These are phyloP conservation scores for Rubroboletus satanas DNA, from an alignment of 768 basidiomycete species.

Conservation along the genomic window DNA sequence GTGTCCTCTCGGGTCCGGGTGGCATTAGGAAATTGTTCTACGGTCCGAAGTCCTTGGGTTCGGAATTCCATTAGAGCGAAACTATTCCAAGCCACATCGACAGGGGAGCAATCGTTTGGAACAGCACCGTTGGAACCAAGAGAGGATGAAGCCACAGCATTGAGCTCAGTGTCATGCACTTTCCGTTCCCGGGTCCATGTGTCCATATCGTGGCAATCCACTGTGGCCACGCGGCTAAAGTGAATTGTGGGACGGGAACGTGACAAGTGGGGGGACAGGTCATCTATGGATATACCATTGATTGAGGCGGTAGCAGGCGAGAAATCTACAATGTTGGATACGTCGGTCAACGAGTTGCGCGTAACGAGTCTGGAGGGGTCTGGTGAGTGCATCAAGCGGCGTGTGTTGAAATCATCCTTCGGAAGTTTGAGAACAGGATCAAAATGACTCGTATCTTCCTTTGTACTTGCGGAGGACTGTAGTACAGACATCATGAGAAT, in stretches of 20 bases:
- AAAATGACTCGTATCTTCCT: not conserved
- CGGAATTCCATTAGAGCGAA: slow-evolving; percentile 5
- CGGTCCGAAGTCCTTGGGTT: not conserved
- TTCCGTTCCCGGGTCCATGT: slow-evolving; percentile 18
- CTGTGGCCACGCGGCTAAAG: slow-evolving; percentile 17
- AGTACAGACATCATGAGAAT: slow-evolving; percentile 6
- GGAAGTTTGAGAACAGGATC: not conserved
- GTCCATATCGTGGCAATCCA: slow-evolving; percentile 25
- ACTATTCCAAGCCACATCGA: not conserved
- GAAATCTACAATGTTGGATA: slow-evolving; percentile 2
- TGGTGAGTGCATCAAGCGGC: slow-evolving; percentile 10
- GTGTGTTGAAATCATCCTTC: slow-evolving; percentile 2
- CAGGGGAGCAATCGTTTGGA: not conserved
- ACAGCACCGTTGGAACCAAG: slow-evolving; percentile 4
- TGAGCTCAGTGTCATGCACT: slow-evolving; percentile 7
- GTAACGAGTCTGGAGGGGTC: slow-evolving; percentile 4
- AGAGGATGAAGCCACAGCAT: slow-evolving; percentile 11
- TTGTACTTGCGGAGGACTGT: slow-evolving; percentile 1
- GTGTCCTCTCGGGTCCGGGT: not conserved
- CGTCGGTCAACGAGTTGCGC: slow-evolving; percentile 5
- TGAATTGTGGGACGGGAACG: slow-evolving; percentile 9
- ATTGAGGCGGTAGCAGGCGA: not conserved
- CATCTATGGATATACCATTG: not conserved
- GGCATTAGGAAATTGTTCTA: not conserved
- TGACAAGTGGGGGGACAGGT: slow-evolving; percentile 6